A percentile compares a stretch with the other conserved stretches of the same genome.
phyloP scores from a whole-genome alignment of 768 basidiomycete genomes.

The Boletus bicolor region DNA sequence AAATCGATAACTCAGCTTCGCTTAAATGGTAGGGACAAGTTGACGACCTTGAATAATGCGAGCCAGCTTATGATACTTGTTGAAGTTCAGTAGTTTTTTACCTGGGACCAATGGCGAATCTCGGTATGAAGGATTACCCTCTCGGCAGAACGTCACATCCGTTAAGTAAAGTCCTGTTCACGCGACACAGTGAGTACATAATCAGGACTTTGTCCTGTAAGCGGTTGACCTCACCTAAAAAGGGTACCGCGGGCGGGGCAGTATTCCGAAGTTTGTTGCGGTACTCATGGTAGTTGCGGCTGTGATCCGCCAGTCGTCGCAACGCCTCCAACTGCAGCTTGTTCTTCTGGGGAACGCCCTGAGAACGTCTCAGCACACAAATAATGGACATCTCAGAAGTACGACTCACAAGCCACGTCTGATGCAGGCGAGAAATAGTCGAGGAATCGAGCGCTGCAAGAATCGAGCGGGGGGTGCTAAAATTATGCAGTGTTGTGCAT shows the following conservation, averaged over 20 bases:
- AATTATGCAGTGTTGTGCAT: conserved; percentile 80
- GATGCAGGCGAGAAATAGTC: conserved; percentile 85
- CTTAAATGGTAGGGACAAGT: neutral
- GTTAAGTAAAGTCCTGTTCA: conserved; percentile 76
- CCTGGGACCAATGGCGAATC: conserved; percentile 71
- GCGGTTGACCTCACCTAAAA: conserved; percentile 62
- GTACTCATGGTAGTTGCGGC: conserved; percentile 89
- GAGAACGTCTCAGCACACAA: conserved; percentile 10
- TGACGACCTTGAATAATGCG: conserved; percentile 73
- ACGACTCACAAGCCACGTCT: conserved; percentile 87
- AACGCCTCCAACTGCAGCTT: conserved; percentile 73
- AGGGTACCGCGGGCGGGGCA: conserved; percentile 91
- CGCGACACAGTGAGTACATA: conserved; percentile 11
- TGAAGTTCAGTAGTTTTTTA: conserved; percentile 89
- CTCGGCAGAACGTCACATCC: conserved; percentile 92
- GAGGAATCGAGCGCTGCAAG: conserved; percentile 94
- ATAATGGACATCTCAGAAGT: neutral
- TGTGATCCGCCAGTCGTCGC: conserved; percentile 86
- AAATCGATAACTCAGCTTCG: conserved; percentile 1
- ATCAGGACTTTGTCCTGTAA: neutral
- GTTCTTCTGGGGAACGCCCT: conserved; percentile 87
- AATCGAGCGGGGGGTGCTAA: conserved; percentile 88
- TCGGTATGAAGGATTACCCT: conserved; percentile 87
- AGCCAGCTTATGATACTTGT: conserved; percentile 91
- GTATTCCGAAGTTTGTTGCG: conserved; percentile 82